A percentile compares a stretch with the other conserved stretches of the same genome.
phyloP scores from a whole-genome alignment of 768 basidiomycete genomes.

The Omphalotus guepiniiformis region DNA sequence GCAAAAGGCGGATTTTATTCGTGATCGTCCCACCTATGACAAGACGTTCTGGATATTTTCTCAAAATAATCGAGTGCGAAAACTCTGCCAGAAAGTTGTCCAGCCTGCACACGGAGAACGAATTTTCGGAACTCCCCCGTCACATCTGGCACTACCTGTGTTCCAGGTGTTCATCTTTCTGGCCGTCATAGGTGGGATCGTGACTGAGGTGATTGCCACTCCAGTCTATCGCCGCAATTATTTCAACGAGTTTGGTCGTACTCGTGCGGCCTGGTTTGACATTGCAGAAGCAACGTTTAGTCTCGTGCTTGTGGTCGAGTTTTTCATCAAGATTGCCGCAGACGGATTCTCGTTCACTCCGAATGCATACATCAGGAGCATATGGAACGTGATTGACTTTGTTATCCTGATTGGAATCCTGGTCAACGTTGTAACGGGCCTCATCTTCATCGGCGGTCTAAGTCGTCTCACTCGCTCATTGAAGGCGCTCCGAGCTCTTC shows the following conservation, averaged over 20 bases:
- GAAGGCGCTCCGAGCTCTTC: slow-evolving; percentile 84
- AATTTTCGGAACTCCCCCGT: slow-evolving; percentile 74
- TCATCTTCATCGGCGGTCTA: slow-evolving; percentile 74
- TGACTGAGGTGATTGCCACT: slow-evolving; percentile 79
- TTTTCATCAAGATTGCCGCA: slow-evolving; percentile 85
- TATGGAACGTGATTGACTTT: slow-evolving; percentile 92
- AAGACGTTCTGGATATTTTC: slow-evolving; percentile 87
- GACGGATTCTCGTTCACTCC: slow-evolving; percentile 91
- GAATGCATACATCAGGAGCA: slow-evolving; percentile 85
- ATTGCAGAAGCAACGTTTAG: slow-evolving; percentile 73
- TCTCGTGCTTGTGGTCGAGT: slow-evolving; percentile 70
- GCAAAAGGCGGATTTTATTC: slow-evolving; percentile 83
- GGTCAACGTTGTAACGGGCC: slow-evolving; percentile 65
- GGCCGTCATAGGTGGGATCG: slow-evolving; percentile 76
- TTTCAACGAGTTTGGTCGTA: slow-evolving; percentile 51
- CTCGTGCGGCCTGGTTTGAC: slow-evolving; percentile 84
- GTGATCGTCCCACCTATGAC: slow-evolving; percentile 85
- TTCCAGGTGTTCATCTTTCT: slow-evolving; percentile 74
- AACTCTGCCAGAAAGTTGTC: slow-evolving; percentile 77
- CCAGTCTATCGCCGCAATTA: slow-evolving; percentile 78
- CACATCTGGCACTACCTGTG: slow-evolving; percentile 57
- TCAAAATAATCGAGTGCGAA: slow-evolving; percentile 70
- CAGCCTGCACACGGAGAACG: slow-evolving; percentile 82
- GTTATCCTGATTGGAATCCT: slow-evolving; percentile 76
- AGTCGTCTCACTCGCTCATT: slow-evolving; percentile 80